Conservation (phyloP, 1,139 yeast species). For the Sugiyamaella neomexicana region DNA sequence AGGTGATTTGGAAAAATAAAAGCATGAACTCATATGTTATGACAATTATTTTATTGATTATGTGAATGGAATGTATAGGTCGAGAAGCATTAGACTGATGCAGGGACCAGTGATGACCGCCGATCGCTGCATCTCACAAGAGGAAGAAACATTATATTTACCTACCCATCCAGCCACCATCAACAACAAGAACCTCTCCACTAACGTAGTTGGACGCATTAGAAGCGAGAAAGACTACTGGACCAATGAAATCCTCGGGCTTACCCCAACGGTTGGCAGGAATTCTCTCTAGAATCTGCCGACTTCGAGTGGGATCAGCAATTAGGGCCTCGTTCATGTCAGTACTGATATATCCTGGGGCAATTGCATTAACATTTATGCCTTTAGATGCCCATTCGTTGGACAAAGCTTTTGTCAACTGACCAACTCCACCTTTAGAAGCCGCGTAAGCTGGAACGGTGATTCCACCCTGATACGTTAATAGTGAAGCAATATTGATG, state of each 20-base stretch:
- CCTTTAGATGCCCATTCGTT: constrained; percentile 56
- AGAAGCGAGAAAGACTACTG: constrained; percentile 51
- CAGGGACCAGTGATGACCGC: neutral
- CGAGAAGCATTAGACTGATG: constrained; percentile 1
- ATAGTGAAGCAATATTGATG: constrained; percentile 60
- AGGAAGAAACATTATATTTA: constrained; percentile 22
- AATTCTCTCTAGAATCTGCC: constrained; percentile 46
- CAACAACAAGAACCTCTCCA: constrained; percentile 56
- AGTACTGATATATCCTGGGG: constrained; percentile 58
- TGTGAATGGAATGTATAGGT: neutral
- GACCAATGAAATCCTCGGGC: constrained; percentile 58
- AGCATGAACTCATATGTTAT: neutral
- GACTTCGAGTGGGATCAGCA: constrained; percentile 40
- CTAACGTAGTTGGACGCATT: constrained; percentile 54
- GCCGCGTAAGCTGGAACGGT: constrained; percentile 52
- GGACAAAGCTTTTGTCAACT: constrained; percentile 51
- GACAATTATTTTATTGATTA: constrained; percentile 1
- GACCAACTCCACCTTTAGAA: constrained; percentile 53
- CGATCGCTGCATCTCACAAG: neutral
- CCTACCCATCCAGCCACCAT: constrained; percentile 57
- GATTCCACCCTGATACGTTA: constrained; percentile 48
- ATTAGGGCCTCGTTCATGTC: constrained; percentile 49
- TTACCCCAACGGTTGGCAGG: constrained; percentile 55
- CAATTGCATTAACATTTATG: constrained; percentile 54
- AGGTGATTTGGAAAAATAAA: neutral